A percentile compares a stretch with the other conserved stretches of the same genome.
Evolutionary conservation across 2,329 filamentous ascomycete species (phyloP).

Genomic region (Raffaelea albimanens): DNA sequence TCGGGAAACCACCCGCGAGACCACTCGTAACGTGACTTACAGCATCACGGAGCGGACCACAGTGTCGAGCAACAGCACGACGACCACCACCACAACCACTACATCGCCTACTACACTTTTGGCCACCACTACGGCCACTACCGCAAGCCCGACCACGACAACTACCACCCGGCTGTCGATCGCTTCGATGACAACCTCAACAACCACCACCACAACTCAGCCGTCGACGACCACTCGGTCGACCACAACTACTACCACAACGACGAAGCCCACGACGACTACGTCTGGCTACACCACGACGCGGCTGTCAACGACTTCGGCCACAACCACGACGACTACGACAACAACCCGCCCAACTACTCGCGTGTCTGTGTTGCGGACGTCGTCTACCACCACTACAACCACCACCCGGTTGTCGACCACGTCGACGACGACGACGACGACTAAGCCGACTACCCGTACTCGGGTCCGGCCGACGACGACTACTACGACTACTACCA

Average conservation of each 20-base stretch:
- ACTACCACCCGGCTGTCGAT: background rate
- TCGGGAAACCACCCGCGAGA: background rate
- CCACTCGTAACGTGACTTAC: constrained; percentile 5
- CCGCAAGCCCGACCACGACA: constrained; percentile 5
- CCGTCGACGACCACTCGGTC: background rate
- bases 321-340: constrained; percentile 4
- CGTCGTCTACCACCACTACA: background rate
- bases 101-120: background rate
- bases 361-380: background rate
- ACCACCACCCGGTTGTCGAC: background rate
- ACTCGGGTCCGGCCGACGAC: background rate
- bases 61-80: constrained; percentile 3
- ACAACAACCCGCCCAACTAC: constrained; percentile 6
- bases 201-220: background rate
- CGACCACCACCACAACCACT: background rate
- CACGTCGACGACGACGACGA: constrained; percentile 7
- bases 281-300: too few relatives aligned
- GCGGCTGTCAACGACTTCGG: constrained; percentile 4
- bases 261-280: constrained; percentile 8
- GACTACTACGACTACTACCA: constrained; percentile 8
- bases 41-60: constrained; percentile 6
- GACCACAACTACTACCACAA: constrained; percentile 4
- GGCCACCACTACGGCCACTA: constrained; percentile 8
- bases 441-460: constrained; percentile 4
- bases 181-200: constrained; percentile 3